These are phyloP conservation scores for Kernera saxatilis DNA, from an alignment of 345 rosid species.

Conservation along the genomic window DNA sequence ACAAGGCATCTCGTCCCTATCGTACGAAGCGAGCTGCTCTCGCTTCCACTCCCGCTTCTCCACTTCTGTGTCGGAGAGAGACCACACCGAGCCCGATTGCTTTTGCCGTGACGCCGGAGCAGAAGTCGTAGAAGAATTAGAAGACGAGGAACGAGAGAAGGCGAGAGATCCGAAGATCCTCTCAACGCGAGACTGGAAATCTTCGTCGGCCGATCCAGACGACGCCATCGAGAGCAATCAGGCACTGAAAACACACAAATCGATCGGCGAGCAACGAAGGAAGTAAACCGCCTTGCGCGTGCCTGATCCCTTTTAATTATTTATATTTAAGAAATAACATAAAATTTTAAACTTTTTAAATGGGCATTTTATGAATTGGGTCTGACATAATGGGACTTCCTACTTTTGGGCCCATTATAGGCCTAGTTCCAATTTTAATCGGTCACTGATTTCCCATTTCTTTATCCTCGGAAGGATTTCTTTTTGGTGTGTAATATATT, in stretches of 20 bases:
- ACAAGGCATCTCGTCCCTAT: constrained; percentile 48
- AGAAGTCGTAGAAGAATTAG: constrained; percentile 13
- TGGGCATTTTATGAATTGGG: neutral
- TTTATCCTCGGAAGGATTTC: neutral
- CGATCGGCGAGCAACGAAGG: neutral
- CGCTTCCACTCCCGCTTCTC: constrained; percentile 34
- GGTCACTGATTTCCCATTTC: no score
- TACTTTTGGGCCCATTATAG: neutral
- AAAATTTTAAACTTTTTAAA: neutral
- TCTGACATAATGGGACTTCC: neutral
- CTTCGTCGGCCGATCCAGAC: constrained; percentile 41
- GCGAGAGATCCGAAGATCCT: constrained; percentile 57
- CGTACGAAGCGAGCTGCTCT: constrained; percentile 26
- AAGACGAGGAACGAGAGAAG: constrained; percentile 32
- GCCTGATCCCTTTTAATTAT: neutral
- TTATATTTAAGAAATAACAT: neutral
- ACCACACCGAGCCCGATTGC: constrained; percentile 37
- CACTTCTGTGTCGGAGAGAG: constrained; percentile 31
- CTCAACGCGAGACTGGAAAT: constrained; percentile 48
- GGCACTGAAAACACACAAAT: neutral
- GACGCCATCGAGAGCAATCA: constrained; percentile 27
- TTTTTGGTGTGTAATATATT: neutral
- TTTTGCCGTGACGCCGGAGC: constrained; percentile 18
- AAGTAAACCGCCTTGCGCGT: constrained; percentile 9
- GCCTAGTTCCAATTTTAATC: neutral